Conservation (phyloP, 805 yeast species). For the Kuraishia cidri region DNA sequence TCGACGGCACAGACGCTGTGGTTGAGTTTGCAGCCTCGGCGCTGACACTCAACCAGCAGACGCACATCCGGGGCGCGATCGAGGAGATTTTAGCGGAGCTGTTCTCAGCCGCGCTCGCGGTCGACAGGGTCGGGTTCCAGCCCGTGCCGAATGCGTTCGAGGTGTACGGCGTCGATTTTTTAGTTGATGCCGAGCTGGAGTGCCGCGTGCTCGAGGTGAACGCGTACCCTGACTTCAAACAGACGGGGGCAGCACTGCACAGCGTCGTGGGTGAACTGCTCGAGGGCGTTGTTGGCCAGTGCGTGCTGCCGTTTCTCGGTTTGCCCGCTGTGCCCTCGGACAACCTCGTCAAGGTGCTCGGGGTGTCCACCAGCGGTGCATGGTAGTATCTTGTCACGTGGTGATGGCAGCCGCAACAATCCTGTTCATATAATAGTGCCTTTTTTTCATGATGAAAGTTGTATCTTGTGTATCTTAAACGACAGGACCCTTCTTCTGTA, state of each 20-base stretch:
- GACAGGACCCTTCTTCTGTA: no score
- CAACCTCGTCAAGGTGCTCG: constrained; percentile 30
- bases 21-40: constrained; percentile 52
- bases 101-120: constrained; percentile 72
- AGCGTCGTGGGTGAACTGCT: constrained; percentile 58
- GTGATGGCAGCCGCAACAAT: no score
- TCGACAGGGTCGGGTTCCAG: constrained; percentile 78
- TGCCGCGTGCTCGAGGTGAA: constrained; percentile 77
- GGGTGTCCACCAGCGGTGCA: constrained; percentile 8
- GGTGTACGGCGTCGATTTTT: constrained; percentile 81
- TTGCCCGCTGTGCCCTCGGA: constrained; percentile 5
- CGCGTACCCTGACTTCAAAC: constrained; percentile 94
- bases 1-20: constrained; percentile 34
- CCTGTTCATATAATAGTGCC: no score
- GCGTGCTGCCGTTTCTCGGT: constrained; percentile 40
- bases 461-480: no score
- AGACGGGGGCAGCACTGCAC: constrained; percentile 77
- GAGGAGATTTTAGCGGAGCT: constrained; percentile 57
- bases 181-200: constrained; percentile 47
- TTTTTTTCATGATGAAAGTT: no score
- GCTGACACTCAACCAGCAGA: constrained; percentile 23
- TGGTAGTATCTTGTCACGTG: constrained; percentile 1
- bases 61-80: constrained; percentile 42
- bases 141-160: constrained; percentile 80
- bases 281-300: constrained; percentile 37